These are phyloP conservation scores for Candida loeiensis DNA, from an alignment of 805 yeast species.

Conservation along the genomic window DNA sequence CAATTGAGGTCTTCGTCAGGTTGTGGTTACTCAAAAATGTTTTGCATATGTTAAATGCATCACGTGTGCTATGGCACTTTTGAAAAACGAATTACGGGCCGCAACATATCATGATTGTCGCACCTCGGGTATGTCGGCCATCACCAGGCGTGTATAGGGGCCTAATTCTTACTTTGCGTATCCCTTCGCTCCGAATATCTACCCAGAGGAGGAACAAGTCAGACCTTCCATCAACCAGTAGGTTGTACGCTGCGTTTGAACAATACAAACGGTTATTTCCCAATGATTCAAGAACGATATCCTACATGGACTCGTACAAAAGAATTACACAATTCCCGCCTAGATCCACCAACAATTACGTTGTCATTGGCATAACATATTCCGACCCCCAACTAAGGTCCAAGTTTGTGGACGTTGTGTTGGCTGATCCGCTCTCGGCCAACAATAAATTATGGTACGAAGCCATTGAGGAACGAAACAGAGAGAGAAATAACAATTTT, in stretches of 20 bases:
- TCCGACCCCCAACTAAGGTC: constrained; percentile 19
- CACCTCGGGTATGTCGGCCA: not conserved
- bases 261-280: constrained; percentile 19
- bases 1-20: not conserved
- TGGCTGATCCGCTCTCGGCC: constrained; percentile 40
- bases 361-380: constrained; percentile 34
- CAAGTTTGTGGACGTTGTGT: constrained; percentile 32
- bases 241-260: constrained; percentile 6
- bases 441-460: constrained; percentile 31
- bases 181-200: not conserved
- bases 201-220: not conserved
- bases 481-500: constrained; percentile 20
- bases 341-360: constrained; percentile 11
- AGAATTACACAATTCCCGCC: constrained; percentile 9
- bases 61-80: not conserved
- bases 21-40: not conserved
- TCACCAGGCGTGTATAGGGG: not conserved
- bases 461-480: constrained; percentile 20
- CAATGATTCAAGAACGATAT: constrained; percentile 17
- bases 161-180: not conserved
- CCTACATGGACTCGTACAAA: constrained; percentile 15
- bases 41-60: not conserved
- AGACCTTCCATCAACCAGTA: not conserved
- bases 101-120: not conserved
- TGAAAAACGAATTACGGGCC: not conserved